These are phyloP conservation scores for Lycium ferocissimum DNA, from an alignment of 257 asterid species.

Conservation along the genomic window DNA sequence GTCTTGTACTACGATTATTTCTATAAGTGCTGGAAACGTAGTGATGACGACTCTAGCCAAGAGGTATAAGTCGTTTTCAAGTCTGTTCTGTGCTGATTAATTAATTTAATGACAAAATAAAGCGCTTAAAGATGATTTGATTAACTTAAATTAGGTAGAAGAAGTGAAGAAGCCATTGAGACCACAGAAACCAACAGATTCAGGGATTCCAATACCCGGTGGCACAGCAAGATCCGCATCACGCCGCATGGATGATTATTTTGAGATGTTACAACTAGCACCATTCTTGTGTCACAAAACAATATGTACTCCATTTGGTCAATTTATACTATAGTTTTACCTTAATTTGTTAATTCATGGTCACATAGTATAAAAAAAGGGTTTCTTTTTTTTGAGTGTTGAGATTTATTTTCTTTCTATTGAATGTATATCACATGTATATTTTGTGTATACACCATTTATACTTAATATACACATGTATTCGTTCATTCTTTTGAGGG, in stretches of 20 bases:
- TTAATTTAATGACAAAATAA: background rate
- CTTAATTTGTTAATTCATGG: background rate
- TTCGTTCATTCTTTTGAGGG: no score
- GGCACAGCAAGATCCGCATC: slow-evolving; percentile 38
- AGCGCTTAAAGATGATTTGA: background rate
- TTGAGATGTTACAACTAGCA: background rate
- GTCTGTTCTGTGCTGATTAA: background rate
- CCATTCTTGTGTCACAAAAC: background rate
- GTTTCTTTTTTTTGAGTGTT: no score
- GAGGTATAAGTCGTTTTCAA: slow-evolving; percentile 46
- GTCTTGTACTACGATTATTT: slow-evolving; percentile 74
- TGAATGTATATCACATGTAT: no score
- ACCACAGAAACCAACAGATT: slow-evolving; percentile 43
- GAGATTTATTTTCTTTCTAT: no score
- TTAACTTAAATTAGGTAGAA: slow-evolving; percentile 46
- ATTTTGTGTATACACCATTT: no score
- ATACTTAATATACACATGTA: no score
- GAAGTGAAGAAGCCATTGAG: slow-evolving; percentile 70
- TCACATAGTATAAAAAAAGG: no score
- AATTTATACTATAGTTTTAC: no score
- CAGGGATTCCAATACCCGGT: slow-evolving; percentile 67
- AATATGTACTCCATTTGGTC: no score
- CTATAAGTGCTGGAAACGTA: slow-evolving; percentile 45
- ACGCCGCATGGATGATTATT: slow-evolving; percentile 40
- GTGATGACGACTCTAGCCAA: slow-evolving; percentile 40